phyloP scores from a whole-genome alignment of 2,329 filamentous ascomycete genomes.

The Hymenoscyphus scutula region DNA sequence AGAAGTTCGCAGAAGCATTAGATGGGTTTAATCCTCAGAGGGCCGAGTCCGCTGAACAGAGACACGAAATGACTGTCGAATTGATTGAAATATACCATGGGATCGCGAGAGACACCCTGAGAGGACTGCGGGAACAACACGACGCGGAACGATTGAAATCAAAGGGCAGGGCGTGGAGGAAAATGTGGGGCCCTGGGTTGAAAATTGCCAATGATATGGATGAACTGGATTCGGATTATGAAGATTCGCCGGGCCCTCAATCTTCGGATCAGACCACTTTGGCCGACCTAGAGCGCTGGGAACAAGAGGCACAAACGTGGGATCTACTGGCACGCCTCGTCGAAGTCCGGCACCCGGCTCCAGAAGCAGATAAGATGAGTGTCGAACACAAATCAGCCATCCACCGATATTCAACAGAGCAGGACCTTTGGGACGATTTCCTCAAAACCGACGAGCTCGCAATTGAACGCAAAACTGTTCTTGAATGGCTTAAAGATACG shows the following conservation, averaged over 20 bases:
- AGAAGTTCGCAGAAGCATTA: conserved; percentile 78
- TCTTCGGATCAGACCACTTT: conserved; percentile 36
- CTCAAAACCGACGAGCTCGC: conserved; percentile 69
- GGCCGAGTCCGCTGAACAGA: conserved; percentile 49
- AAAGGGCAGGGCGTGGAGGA: conserved; percentile 29
- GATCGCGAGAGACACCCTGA: conserved; percentile 48
- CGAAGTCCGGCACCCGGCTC: conserved; percentile 59
- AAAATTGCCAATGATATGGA: conserved; percentile 32
- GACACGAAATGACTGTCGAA: conserved; percentile 64
- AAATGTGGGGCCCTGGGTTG: conserved; percentile 39
- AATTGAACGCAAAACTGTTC: conserved; percentile 72
- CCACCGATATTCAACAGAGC: conserved; percentile 57
- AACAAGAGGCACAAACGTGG: conserved; percentile 89
- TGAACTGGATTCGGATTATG: conserved; percentile 48
- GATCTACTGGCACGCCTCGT: conserved; percentile 67
- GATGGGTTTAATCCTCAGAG: conserved; percentile 67
- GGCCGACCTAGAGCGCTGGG: conserved; percentile 61
- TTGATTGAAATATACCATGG: conserved; percentile 65
- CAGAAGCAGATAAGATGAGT: conserved; percentile 29
- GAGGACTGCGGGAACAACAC: conserved; percentile 43
- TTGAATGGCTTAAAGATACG: conserved; percentile 83
- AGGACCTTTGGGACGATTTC: conserved; percentile 70
- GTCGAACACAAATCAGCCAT: conserved; percentile 29
- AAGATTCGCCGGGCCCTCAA: conserved; percentile 35
- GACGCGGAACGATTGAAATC: conserved; percentile 31